Base-by-base conservation (phyloP, 768 basidiomycete genomes). In the Fomitopsis serialis region DNA sequence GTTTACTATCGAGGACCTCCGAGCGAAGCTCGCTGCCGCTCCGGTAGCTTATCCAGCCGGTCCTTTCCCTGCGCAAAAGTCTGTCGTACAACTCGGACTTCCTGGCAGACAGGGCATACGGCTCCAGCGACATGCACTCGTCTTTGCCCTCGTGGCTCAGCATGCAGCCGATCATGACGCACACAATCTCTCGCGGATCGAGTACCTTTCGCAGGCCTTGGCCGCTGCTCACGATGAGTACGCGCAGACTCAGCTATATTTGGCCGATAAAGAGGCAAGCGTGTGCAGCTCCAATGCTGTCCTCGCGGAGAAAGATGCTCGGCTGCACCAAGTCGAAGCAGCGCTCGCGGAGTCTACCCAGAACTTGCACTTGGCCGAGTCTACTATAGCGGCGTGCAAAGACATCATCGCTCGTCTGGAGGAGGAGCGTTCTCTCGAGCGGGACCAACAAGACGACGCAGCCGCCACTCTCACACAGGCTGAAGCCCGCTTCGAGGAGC, bases 1-100 rank as follows among this genome's bases (percentile, higher is more conserved):
- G 57, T 85, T 88, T 60, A 71, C 80, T 2, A 75, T 82, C 15
- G 78, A 88, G 54, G 77, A 81, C 0, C 66, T 85, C 45, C 76
- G 84, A 61, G 70, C 73, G 32, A 78, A 78, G 53, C 68, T 86
- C 21, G 65, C 72, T 1, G 57, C 67, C n/a, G 57, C 59, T 51
- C 15, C 29, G 6, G 44, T 13, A 24, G 55, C 17, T 50, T 53
- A 7, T 29, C 45, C 13, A 50, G 13, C 34, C 12, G 21, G 5
- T 15, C 23, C 9, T 3, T 32, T 6, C 3, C 15, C 5, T 6
- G 21, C 21, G 11, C 29, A 32, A 11, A 32, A 5, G 11, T 6
- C 29, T 32, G 11, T 11, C 11, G 29, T 8, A 17, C 29, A 58
- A 44, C 40, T 44, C 11, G 42, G 52, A 24, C 19, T 12, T 2